Percentiles rank a stretch among this genome's conserved stretches.
Evolutionary conservation across 371 early-diverging fungal species (phyloP).

Genomic region (Mucor sp.): DNA sequence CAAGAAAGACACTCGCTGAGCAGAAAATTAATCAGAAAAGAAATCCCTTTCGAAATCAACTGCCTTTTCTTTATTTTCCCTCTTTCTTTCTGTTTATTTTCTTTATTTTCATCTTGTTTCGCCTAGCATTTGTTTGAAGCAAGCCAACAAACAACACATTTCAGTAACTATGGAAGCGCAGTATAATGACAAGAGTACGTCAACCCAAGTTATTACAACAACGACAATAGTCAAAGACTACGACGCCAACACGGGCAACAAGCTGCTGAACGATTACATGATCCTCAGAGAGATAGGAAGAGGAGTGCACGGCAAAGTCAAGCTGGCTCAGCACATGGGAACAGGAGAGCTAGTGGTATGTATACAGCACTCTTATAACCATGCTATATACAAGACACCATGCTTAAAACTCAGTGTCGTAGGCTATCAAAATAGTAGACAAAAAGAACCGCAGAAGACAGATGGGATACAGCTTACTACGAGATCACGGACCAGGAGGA

Average conservation of each 20-base stretch:
- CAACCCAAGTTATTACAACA: slow-evolving; percentile 20
- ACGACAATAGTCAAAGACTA: slow-evolving; percentile 74
- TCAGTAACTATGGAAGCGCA: not conserved
- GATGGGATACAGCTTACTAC: slow-evolving; percentile 55
- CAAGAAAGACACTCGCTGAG: not conserved
- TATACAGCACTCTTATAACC: slow-evolving; percentile 36
- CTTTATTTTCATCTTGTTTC: not conserved
- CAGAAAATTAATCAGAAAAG: not conserved
- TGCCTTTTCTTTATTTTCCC: not conserved
- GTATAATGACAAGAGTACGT: not conserved
- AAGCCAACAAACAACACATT: not conserved
- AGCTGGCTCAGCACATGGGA: slow-evolving; percentile 79
- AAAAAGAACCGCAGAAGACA: slow-evolving; percentile 71
- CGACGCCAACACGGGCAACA: slow-evolving; percentile 85
- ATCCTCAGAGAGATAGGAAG: slow-evolving; percentile 90
- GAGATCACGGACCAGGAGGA: slow-evolving; percentile 35
- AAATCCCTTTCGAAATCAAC: slow-evolving; percentile 6
- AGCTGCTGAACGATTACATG: slow-evolving; percentile 94
- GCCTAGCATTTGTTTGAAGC: not conserved
- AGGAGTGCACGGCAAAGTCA: slow-evolving; percentile 96
- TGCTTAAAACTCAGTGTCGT: slow-evolving; percentile 17
- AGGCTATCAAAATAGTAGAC: slow-evolving; percentile 89
- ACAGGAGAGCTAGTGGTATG: slow-evolving; percentile 75
- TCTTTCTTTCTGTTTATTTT: slow-evolving; percentile 1
- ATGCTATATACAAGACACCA: not conserved